Percentiles rank a stretch among this genome's conserved stretches.
These are phyloP conservation scores for Cutaneotrichosporon cavernicola DNA, from an alignment of 1,284 basidiomycete genomes.

Conservation along the genomic window DNA sequence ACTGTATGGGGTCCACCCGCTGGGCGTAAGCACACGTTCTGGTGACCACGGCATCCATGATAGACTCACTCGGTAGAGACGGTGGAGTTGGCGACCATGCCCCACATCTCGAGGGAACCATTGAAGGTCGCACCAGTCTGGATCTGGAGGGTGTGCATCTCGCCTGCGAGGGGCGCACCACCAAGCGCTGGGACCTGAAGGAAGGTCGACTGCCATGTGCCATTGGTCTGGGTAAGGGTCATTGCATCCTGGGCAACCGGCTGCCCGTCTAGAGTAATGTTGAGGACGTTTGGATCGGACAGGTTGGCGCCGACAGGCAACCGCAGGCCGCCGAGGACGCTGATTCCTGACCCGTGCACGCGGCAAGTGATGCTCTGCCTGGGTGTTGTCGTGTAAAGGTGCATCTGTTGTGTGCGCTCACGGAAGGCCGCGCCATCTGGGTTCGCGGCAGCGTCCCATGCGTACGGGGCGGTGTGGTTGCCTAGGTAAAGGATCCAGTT, in stretches of 20 bases:
- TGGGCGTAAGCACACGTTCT: background rate
- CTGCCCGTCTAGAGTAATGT: background rate
- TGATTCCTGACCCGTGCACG: background rate
- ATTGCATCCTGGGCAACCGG: background rate
- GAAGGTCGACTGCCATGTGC: background rate
- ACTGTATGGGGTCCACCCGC: background rate
- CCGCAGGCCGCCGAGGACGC: conserved; percentile 1
- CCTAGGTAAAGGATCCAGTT: conserved; percentile 6
- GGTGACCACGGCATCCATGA: background rate
- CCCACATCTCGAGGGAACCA: conserved; percentile 4
- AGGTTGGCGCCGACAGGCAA: background rate
- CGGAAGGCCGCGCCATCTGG: background rate
- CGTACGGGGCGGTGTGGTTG: background rate
- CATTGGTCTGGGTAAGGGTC: background rate
- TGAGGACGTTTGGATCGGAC: background rate
- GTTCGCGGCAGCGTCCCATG: conserved; percentile 3
- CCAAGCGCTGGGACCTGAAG: background rate
- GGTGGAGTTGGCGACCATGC: background rate
- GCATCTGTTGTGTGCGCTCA: background rate
- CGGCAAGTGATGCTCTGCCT: background rate
- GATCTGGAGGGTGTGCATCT: conserved; percentile 1
- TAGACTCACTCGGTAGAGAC: background rate
- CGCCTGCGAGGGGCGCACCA: background rate
- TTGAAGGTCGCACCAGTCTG: background rate
- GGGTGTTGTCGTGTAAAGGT: background rate